Evolutionary conservation across 2,329 filamentous ascomycete species (phyloP), one percentile per base, ranked within the genome.

Genomic region (Keithomyces neogunnii): DNA sequence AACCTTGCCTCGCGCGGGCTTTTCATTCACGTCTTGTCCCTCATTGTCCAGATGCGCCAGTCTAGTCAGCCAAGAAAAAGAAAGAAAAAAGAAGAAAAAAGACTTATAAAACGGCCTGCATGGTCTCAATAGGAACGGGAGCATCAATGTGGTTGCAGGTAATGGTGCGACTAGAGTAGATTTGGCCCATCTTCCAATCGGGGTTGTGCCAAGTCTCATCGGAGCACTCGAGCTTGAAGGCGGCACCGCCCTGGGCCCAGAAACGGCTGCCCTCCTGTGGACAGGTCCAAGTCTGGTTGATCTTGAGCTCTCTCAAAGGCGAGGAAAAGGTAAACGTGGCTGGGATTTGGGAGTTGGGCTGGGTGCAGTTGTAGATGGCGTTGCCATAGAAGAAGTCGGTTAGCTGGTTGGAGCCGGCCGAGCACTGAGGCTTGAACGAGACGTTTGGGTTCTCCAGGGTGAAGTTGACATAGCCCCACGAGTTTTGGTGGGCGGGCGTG

Each of bases 211-310:
- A 64, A 1, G 7, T 56, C 29, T 48, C 51, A 30, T 66, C 63
- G 11, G 53, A 31, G 61, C 66, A 69, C 5, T 53, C 36, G 19
- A 69, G 59, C n/a, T 63, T 50, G 30, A 67, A 58, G 10, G 56
- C 52, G 45, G 56, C 55, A 26, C 53, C 53, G 38, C 64, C 65
- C 40, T 57, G 48, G 40, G 63, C 65, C 44, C 54, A 59, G 56
- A 64, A 68, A 39, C 55, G 54, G 40, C 57, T 61, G 33, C 61
- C 61, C 52, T 75, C 71, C 32, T 72, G 70, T 44, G 57, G 56
- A 62, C 76, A 80, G 7, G 55, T 57, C 76, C 76, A 80, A 3
- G 67, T 72, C 66, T 79, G 75, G 62, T 74, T 74, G 55, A 78
- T 53, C 35, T 61, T 56, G 47, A 80, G 60, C 49, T 62, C 53